Conservation (phyloP, 2,329 filamentous ascomycete genomes). For the Pseudocercospora vitis region DNA sequence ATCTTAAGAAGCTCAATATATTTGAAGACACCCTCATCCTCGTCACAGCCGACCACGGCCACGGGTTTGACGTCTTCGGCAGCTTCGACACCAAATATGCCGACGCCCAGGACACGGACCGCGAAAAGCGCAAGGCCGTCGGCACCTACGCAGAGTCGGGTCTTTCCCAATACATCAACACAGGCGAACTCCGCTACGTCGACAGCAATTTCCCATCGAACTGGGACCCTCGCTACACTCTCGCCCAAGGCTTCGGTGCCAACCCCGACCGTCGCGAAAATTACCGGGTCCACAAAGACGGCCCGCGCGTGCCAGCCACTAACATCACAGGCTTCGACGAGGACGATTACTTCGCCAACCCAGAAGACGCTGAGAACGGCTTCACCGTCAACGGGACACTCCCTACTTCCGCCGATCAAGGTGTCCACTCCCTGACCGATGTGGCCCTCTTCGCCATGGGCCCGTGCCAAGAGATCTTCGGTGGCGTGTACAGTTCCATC, state of each 20-base stretch:
- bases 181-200: conserved; percentile 62
- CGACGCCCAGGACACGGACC: conserved; percentile 62
- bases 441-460: conserved; percentile 77
- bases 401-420: conserved; percentile 61
- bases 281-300: conserved; percentile 66
- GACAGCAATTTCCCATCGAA: conserved; percentile 76
- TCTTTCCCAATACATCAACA: conserved; percentile 70
- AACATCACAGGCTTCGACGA: conserved; percentile 50
- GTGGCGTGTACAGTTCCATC: conserved; percentile 67
- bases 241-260: conserved; percentile 70
- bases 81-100: conserved; percentile 79
- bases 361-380: conserved; percentile 64
- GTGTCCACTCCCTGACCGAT: conserved; percentile 75
- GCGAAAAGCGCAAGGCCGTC: conserved; percentile 72
- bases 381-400: conserved; percentile 76
- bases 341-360: conserved; percentile 65
- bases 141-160: conserved; percentile 74
- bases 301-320: conserved; percentile 62
- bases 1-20: conserved; percentile 64
- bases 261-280: conserved; percentile 75
- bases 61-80: conserved; percentile 85
- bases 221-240: conserved; percentile 81
- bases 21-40: conserved; percentile 76
- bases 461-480: conserved; percentile 75
- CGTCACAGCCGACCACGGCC: conserved; percentile 84